Base-by-base conservation (phyloP, 2,329 filamentous ascomycete species). In the Botrytis hyacinthi region DNA sequence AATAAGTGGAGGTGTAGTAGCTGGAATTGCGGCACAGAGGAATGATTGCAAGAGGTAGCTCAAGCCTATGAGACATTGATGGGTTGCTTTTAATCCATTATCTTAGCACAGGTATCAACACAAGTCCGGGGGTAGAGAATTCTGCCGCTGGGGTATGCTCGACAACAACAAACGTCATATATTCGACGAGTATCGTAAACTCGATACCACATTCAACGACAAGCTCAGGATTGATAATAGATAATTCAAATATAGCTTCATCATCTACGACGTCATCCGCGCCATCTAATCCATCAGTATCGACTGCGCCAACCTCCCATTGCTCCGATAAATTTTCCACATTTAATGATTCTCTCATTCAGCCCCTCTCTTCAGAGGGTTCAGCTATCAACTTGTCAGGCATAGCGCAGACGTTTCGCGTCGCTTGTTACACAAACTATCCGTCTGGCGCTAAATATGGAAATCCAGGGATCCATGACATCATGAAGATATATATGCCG, bases 401-500 rank as follows among this genome's bases (percentile, higher is more conserved):
- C 40, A 32, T 35, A 6, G 10, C 67, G 9, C 72, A 73, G 29
- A 60, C 60, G 22, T 73, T 73, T 32, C n/a, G 35, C 59, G 54
- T 73, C 51, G 60, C 70, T 4, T 73, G 68, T 44, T 66, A 73
- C 20, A 71, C 72, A 12, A 73, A 73, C 35, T 73, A 60, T 54
- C 68, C 68, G 16, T 70, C 57, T 35, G 61, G 68, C 5, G 14
- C 60, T 42, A n/a, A n/a, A 22, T 63, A 57, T 35, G 59, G 72
- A n/a, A 73, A 73, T 44, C 72, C 72, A 10, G 9, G 35, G 1
- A 48, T 73, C 3, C 51, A 71, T 44, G 72, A 73, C 66, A 65
- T 73, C n/a, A 71, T 73, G 67, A 71, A 71, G 51, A 51, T 71
- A 42, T 73, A 73, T 22, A 44, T 65, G 61, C 51, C 73, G 3